Percentiles rank a stretch among this genome's conserved stretches.
Evolutionary conservation across 257 asterid genomes (phyloP).

Genomic region (Jacaranda copaia): DNA sequence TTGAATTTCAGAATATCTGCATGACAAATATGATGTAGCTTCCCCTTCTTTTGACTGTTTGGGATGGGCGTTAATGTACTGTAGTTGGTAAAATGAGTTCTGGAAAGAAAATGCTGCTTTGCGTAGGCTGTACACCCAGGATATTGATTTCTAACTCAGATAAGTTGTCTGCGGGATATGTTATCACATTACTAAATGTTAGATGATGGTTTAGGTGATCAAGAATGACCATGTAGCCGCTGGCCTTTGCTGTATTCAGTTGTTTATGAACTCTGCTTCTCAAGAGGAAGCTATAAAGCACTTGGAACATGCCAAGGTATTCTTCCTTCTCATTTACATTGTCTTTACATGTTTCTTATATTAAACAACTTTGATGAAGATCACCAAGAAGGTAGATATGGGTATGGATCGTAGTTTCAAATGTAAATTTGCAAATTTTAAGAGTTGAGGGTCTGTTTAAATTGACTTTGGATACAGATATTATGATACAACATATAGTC

Average conservation of each 20-base stretch:
- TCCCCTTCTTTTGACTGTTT: background rate
- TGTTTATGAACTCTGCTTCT: constrained; percentile 91
- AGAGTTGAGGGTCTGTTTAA: constrained; percentile 18
- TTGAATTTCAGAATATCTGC: constrained; percentile 3
- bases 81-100: background rate
- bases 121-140: background rate
- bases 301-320: constrained; percentile 90
- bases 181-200: constrained; percentile 35
- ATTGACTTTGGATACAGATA: background rate
- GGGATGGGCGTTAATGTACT: background rate
- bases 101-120: background rate
- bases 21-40: background rate
- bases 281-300: constrained; percentile 89
- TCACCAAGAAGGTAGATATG: constrained; percentile 19
- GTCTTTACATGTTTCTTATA: constrained; percentile 23
- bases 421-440: background rate
- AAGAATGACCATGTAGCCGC: constrained; percentile 95
- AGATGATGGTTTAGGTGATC: constrained; percentile 69
- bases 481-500: background rate
- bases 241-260: constrained; percentile 95
- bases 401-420: background rate
- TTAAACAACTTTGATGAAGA: constrained; percentile 25
- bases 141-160: background rate
- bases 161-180: constrained; percentile 2
- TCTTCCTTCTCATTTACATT: constrained; percentile 24